Evolutionary conservation across 208 protist genomes (phyloP), one percentile per base, ranked within the genome.

Genomic region (Leishmania gerbilli): DNA sequence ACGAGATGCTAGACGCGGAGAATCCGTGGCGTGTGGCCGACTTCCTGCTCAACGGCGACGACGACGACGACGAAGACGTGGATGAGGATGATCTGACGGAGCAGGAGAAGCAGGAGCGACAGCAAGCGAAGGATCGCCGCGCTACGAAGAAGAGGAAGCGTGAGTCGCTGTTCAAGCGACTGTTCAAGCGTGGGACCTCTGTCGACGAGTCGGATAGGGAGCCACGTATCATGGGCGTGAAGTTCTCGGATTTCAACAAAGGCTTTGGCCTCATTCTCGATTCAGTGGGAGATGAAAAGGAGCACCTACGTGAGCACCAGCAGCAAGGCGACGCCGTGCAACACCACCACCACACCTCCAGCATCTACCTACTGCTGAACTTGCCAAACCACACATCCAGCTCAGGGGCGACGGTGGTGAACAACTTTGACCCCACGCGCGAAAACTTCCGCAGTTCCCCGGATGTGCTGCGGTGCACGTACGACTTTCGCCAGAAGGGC

Each of bases 231-330:
- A 92, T 96, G 84, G 91, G 91, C 15, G 88, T 96, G 8, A 94
- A 94, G 84, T 92, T 92, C 81, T 93, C 90, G 1, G 92, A 96
- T 64, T 93, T 96, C 83, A 81, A 85, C 27, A 90, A 87, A 24
- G 91, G 90, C 49, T 95, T 95, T 76, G 92, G 85, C n/a, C 24
- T 95, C 37, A 74, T 96, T 45, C 84, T 94, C 17, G 91, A 96
- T 84, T 94, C 92, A 49, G 89, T 93, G 6, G 91, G 92, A 8
- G 86, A 93, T 62, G 82, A 89, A 58, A 84, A 85, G 19, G 77
- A 62, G 2, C 79, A 90, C 80, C 71, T 88, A 24, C 67, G 77
- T 37, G 74, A 80, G 56, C 83, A 86, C 72, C 81, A 87, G 62
- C 74, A 76, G 21, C 64, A 79, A 47, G 82, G 84, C 34, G 79